phyloP scores from a whole-genome alignment of 495 filamentous ascomycete genomes.

The Talaromyces proteolyticus region DNA sequence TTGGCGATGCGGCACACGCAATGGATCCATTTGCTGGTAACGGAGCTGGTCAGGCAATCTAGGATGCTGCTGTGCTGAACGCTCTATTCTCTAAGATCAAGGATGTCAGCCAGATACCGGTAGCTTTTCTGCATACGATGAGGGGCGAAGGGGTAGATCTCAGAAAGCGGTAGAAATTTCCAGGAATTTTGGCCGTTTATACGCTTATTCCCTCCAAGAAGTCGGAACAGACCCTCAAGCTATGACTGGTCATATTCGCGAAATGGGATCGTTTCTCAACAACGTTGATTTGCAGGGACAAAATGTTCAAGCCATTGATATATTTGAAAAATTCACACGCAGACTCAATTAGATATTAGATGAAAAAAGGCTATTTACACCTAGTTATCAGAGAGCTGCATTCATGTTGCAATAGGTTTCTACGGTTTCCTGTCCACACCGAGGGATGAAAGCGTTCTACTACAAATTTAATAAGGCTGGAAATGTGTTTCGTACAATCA shows the following conservation, averaged over 20 bases:
- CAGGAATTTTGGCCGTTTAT: neutral
- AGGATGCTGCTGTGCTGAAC: constrained; percentile 14
- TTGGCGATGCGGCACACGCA: constrained; percentile 13
- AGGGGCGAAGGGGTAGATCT: neutral
- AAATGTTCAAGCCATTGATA: neutral
- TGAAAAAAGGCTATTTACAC: too few relatives aligned
- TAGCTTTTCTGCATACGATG: neutral
- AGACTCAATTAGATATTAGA: too few relatives aligned
- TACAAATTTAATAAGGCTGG: too few relatives aligned
- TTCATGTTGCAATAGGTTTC: too few relatives aligned
- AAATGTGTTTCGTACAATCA: too few relatives aligned
- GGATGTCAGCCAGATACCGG: neutral
- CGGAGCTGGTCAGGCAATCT: constrained; percentile 22
- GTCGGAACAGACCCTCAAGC: neutral
- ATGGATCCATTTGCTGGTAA: constrained; percentile 22
- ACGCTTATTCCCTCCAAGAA: neutral
- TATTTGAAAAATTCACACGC: neutral
- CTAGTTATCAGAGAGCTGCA: too few relatives aligned
- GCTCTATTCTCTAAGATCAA: neutral
- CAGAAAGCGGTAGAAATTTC: neutral
- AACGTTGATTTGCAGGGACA: neutral
- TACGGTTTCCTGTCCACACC: too few relatives aligned
- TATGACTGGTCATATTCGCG: neutral
- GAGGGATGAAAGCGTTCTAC: too few relatives aligned
- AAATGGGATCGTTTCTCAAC: neutral